Conservation (phyloP, 768 basidiomycete genomes). For the Leucogyrophana mollusca region DNA sequence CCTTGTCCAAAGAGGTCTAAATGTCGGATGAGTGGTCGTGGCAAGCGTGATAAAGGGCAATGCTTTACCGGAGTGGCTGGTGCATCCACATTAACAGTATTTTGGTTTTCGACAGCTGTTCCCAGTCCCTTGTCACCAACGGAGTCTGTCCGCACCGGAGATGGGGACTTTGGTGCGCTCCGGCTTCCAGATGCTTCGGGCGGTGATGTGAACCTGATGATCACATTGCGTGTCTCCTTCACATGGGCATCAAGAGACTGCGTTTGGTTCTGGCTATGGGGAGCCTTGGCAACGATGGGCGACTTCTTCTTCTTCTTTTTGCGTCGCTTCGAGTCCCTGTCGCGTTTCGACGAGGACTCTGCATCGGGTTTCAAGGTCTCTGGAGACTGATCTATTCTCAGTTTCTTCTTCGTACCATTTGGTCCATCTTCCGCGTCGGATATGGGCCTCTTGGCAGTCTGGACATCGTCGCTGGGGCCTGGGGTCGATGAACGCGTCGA, state of each 20-base stretch:
- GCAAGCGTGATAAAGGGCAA: neutral
- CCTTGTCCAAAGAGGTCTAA: constrained; percentile 9
- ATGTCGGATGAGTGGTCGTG: neutral
- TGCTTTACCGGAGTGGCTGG: neutral
- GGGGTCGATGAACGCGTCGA: constrained; percentile 18
- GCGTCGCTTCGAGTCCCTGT: constrained; percentile 24
- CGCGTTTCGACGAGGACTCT: constrained; percentile 9
- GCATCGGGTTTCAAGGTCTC: constrained; percentile 8
- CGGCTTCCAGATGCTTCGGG: neutral
- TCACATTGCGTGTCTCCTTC: constrained; percentile 16
- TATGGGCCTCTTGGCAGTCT: constrained; percentile 15
- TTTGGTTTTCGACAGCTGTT: neutral
- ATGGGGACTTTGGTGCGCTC: neutral
- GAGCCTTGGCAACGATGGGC: constrained; percentile 20
- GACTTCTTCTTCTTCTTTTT: constrained; percentile 28
- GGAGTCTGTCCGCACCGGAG: neutral
- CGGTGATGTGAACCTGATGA: constrained; percentile 24
- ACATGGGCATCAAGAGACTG: constrained; percentile 12
- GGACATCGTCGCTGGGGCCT: constrained; percentile 8
- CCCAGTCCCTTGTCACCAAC: neutral
- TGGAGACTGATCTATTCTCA: constrained; percentile 15
- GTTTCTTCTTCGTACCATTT: constrained; percentile 19
- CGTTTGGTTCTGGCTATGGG: constrained; percentile 6
- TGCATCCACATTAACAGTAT: neutral
- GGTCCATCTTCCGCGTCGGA: constrained; percentile 20